These are phyloP conservation scores for Oryza brachyantha DNA, from an alignment of 176 grass and related monocot species.

Conservation along the genomic window DNA sequence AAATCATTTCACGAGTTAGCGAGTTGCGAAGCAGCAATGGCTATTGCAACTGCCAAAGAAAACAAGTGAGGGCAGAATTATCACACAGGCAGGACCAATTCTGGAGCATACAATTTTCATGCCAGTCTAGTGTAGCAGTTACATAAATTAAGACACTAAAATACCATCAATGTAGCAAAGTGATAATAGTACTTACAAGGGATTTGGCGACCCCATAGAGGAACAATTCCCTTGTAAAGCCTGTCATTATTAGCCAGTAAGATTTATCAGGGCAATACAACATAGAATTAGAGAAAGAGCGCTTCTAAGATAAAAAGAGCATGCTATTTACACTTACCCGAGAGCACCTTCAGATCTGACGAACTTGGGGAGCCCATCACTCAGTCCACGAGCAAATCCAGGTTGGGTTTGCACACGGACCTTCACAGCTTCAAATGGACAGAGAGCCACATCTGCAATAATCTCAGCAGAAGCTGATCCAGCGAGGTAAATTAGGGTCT, in stretches of 20 bases:
- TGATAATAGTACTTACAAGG: constrained; percentile 56
- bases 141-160: not conserved
- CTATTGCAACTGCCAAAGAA: not conserved
- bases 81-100: not conserved
- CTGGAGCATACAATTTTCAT: not conserved
- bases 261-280: not conserved
- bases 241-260: constrained; percentile 34
- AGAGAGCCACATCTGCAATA: constrained; percentile 97
- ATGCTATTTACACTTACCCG: constrained; percentile 49
- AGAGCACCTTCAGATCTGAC: constrained; percentile 70
- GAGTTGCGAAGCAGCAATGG: not conserved
- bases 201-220: constrained; percentile 88
- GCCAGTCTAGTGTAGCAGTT: not conserved
- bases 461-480: constrained; percentile 97
- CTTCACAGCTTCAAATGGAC: constrained; percentile 96
- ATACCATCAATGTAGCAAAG: not conserved
- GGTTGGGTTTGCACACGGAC: constrained; percentile 97
- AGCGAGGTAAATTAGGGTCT: constrained; percentile 97
- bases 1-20: not conserved
- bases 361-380: constrained; percentile 95
- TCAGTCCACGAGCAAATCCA: constrained; percentile 87
- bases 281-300: not conserved
- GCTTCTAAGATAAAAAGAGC: not conserved
- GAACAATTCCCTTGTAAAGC: constrained; percentile 89
- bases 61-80: not conserved